Evolutionary conservation across 1,284 basidiomycete genomes (phyloP).

Genomic region (Tetrapyrgos nigripes): DNA sequence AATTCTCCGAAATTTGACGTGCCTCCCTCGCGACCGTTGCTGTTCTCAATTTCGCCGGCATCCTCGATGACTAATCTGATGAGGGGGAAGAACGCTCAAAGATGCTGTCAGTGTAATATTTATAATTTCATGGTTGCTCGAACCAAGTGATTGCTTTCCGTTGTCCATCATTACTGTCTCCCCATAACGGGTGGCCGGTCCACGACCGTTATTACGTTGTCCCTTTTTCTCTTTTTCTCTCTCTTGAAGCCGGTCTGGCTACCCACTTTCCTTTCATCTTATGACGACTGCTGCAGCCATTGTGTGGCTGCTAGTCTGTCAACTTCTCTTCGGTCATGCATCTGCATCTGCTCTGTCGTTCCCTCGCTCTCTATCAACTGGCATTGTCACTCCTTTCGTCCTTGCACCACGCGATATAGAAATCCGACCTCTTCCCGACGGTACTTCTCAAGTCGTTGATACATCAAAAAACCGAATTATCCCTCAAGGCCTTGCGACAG

Average conservation of each 20-base stretch:
- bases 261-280: constrained; percentile 7
- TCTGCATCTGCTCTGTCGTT: constrained; percentile 2
- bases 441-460: constrained; percentile 51
- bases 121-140: neutral
- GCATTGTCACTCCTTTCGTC: neutral
- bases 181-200: constrained; percentile 6
- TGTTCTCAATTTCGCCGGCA: too few species aligned
- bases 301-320: constrained; percentile 2
- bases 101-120: too few species aligned
- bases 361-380: constrained; percentile 1
- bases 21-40: too few species aligned
- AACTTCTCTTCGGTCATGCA: neutral
- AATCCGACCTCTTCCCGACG: constrained; percentile 46
- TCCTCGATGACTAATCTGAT: too few species aligned
- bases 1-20: too few species aligned
- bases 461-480: constrained; percentile 47
- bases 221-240: neutral
- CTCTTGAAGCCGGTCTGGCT: constrained; percentile 5
- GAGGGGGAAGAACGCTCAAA: too few species aligned
- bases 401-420: constrained; percentile 23
- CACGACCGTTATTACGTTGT: neutral
- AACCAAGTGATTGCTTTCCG: too few species aligned
- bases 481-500: constrained; percentile 60
- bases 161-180: neutral
- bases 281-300: constrained; percentile 11